Base-by-base conservation (phyloP, 2,329 filamentous ascomycete species). In the Aureobasidium melanogenum region DNA sequence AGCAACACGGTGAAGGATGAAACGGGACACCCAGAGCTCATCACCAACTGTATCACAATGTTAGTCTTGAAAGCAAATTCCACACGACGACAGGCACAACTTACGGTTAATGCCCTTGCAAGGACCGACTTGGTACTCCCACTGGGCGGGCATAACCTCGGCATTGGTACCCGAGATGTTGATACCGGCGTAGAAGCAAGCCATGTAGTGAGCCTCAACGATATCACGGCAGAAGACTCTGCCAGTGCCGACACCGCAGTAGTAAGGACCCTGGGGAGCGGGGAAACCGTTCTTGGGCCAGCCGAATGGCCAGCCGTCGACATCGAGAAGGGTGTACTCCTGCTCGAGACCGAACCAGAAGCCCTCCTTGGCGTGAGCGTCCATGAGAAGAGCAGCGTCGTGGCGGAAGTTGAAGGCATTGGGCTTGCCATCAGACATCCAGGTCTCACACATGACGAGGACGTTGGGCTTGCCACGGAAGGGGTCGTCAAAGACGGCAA, bases 341-440 rank as follows among this genome's bases (percentile, higher is more conserved):
- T 97, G 93, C 76, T 96, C 93, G 19, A 99, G 86, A 78, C 94
- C 94, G 78, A 97, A 99, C 94, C 93, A 97, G 73, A 94, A 92
- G 75, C 88, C 82, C 71, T 93, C 87, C 62, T 85, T 81, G 75
- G 86, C 86, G 77, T 97, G 86, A 65, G 86, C 83, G 77, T 94
- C 86, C 90, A 97, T 96, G 70, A 97, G 82, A 77, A 94, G 88
- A 73, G 85, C 85, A 72, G 87, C 88, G 72, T 97, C 93, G 75
- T 97, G 88, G 69, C 94, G 90, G 87, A 88, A 89, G 88, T 99
- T 99, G 88, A 85, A 97, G 79, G 96, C 92, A 87, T 97, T 99
- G 77, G 94, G 94, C 65, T 86, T 91, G 73, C 91, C 92, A 77
- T 97, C 92, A 67, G 89, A 82, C 74, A 93, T 91, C 88, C 91